Percentiles rank a stretch among this genome's conserved stretches.
Evolutionary conservation across 73 alveolate genomes (phyloP).

Genomic region (Effrenium voratum): DNA sequence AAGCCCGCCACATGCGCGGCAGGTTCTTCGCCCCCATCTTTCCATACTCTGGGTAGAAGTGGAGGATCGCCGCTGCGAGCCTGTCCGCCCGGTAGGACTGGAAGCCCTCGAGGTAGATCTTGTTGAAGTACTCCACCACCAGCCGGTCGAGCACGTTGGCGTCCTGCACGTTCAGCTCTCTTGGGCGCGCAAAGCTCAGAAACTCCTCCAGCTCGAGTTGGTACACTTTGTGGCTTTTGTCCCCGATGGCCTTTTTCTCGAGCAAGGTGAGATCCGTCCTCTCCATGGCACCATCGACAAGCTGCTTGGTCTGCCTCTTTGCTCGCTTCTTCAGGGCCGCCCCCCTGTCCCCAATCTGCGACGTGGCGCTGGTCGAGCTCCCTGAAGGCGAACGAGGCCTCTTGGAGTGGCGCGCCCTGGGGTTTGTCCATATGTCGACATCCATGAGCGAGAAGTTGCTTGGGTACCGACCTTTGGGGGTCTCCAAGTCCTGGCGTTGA

Average conservation of each 20-base stretch:
- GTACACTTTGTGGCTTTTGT: not conserved
- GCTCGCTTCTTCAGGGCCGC: not conserved
- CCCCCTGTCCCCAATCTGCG: not conserved
- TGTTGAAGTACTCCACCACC: not conserved
- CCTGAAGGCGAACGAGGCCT: not conserved
- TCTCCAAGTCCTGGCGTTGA: not conserved
- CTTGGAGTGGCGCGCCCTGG: not conserved
- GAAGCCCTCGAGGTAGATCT: not conserved
- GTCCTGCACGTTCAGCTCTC: not conserved
- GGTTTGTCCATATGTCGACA: not conserved
- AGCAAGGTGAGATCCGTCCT: not conserved
- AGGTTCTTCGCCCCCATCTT: not conserved
- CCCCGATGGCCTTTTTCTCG: constrained; percentile 9
- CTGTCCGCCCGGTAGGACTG: constrained; percentile 30
- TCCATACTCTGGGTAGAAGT: too few relatives aligned
- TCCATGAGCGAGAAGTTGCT: not conserved
- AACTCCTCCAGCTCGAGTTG: not conserved
- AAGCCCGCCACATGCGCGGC: constrained; percentile 11
- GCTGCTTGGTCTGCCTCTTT: not conserved
- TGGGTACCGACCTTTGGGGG: not conserved
- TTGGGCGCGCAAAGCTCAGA: not conserved
- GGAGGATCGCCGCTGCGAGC: not conserved
- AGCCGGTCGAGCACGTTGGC: not conserved
- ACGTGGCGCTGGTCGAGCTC: not conserved
- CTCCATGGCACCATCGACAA: not conserved